A percentile compares a stretch with the other conserved stretches of the same genome.
Evolutionary conservation across 2,329 filamentous ascomycete species (phyloP).

Genomic region (Coniochaeta pulveracea): DNA sequence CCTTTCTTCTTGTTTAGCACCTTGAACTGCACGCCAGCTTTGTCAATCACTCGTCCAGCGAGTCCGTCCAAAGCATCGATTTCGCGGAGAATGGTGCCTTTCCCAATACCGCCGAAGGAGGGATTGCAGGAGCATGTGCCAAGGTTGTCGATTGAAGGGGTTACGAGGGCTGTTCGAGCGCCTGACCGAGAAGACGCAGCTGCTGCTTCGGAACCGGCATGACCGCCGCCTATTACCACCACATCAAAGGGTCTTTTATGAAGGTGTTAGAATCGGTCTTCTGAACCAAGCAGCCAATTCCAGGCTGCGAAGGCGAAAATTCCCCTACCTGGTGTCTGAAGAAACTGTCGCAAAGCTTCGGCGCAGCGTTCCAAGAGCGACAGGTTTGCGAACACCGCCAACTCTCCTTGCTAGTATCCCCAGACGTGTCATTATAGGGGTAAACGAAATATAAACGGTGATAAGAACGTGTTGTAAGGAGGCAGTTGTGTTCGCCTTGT

Average conservation of each 20-base stretch:
- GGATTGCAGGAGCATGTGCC: constrained; percentile 96
- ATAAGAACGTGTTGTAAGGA: no score
- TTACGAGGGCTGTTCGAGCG: constrained; percentile 80
- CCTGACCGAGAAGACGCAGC: constrained; percentile 82
- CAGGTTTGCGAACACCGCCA: not conserved
- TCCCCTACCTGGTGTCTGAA: constrained; percentile 1
- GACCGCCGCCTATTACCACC: constrained; percentile 87
- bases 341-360: constrained; percentile 2
- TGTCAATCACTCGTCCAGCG: constrained; percentile 80
- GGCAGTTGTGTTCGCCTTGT: no score
- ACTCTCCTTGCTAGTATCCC: not conserved
- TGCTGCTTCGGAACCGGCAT: constrained; percentile 89
- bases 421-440: no score
- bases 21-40: constrained; percentile 88
- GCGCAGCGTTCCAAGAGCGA: not conserved
- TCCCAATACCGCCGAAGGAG: constrained; percentile 96
- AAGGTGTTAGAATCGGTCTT: no score
- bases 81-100: constrained; percentile 91
- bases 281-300: no score
- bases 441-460: no score
- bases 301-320: no score
- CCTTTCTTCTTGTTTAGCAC: constrained; percentile 83
- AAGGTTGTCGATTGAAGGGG: constrained; percentile 77
- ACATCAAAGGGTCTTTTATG: constrained; percentile 66
- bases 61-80: constrained; percentile 91